Percentiles rank a stretch among this genome's conserved stretches.
Evolutionary conservation across 805 yeast genomes (phyloP).

Genomic region (Cyberlindnera mycetangii): DNA sequence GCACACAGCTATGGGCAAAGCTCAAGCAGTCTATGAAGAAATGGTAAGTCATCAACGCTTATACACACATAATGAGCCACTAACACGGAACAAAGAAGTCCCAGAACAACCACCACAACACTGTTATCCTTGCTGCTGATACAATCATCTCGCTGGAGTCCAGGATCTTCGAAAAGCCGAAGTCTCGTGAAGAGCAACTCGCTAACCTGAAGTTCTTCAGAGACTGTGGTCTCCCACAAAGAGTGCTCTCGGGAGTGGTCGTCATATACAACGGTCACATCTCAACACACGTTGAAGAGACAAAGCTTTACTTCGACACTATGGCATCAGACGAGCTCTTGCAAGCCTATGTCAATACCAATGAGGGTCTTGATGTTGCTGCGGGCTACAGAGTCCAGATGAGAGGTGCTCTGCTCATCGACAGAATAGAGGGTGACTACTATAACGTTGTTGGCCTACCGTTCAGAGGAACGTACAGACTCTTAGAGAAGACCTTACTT

Average conservation of each 20-base stretch:
- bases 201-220: conserved; percentile 45
- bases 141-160: conserved; percentile 66
- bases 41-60: conserved; percentile 21
- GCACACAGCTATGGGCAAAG: conserved; percentile 69
- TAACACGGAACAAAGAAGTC: conserved; percentile 10
- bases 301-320: conserved; percentile 40
- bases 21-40: conserved; percentile 53
- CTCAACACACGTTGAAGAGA: conserved; percentile 38
- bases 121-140: conserved; percentile 65
- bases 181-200: conserved; percentile 47
- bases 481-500: conserved; percentile 32
- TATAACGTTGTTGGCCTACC: conserved; percentile 90
- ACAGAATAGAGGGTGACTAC: conserved; percentile 71
- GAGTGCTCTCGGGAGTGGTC: conserved; percentile 54
- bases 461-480: conserved; percentile 48
- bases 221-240: conserved; percentile 42
- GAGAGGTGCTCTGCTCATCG: conserved; percentile 61
- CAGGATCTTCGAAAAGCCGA: conserved; percentile 77
- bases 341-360: conserved; percentile 57
- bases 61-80: background rate
- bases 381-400: conserved; percentile 92
- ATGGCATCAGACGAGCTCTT: conserved; percentile 53
- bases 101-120: conserved; percentile 8
- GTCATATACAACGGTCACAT: conserved; percentile 32
- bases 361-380: conserved; percentile 80